Conservation (phyloP, 352 stramenopile genomes). For the Globisporangium takayamanum region DNA sequence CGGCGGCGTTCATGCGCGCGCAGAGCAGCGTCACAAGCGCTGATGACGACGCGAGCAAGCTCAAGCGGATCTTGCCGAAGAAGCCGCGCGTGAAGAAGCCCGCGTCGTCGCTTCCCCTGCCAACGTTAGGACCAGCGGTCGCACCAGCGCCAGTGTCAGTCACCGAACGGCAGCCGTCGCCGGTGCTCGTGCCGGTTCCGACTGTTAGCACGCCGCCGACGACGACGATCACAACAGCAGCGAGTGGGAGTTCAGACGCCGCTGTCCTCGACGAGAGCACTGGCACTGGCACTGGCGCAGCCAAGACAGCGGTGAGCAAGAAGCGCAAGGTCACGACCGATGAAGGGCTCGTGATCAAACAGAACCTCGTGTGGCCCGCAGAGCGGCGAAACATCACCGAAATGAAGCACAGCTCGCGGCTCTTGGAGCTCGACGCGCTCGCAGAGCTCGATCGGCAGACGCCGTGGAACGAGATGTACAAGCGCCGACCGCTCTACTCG, state of each 20-base stretch:
- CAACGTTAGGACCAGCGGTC: background rate
- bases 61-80: slow-evolving; percentile 11
- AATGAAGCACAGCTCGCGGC: slow-evolving; percentile 32
- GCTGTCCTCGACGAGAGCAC: too few species aligned
- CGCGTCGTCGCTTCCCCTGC: background rate
- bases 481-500: slow-evolving; percentile 20
- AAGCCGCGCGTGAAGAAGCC: slow-evolving; percentile 12
- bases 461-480: slow-evolving; percentile 40
- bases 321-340: slow-evolving; percentile 11
- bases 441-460: slow-evolving; percentile 18
- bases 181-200: background rate
- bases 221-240: too few species aligned
- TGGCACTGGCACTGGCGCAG: background rate
- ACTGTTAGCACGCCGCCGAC: too few species aligned
- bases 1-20: slow-evolving; percentile 6
- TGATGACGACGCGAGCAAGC: background rate
- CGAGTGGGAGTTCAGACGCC: too few species aligned
- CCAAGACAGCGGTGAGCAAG: background rate
- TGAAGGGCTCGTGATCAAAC: slow-evolving; percentile 21
- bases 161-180: background rate
- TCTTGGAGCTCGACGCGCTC: slow-evolving; percentile 21
- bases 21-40: background rate
- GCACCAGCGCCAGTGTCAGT: background rate
- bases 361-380: slow-evolving; percentile 30
- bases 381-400: slow-evolving; percentile 35